phyloP scores from a whole-genome alignment of 345 rosid species.

The Lenwebbia sp. region DNA sequence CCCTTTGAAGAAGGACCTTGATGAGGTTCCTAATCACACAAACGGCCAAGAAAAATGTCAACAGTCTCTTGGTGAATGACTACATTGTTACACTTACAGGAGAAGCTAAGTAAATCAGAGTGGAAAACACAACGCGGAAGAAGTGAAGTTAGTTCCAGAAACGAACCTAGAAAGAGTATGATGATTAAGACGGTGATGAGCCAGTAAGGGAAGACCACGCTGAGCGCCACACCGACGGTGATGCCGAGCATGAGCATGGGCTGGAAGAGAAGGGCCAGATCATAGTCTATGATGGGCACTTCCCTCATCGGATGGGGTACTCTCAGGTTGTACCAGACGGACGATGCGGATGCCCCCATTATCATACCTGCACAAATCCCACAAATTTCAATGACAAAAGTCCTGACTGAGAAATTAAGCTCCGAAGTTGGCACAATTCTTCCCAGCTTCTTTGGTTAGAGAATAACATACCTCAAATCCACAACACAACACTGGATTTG shows the following conservation, averaged over 20 bases:
- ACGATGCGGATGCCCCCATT: slow-evolving; percentile 91
- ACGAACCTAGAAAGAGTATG: slow-evolving; percentile 62
- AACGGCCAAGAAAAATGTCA: neutral
- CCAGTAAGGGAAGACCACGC: slow-evolving; percentile 97
- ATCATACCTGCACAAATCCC: slow-evolving; percentile 67
- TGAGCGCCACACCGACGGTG: slow-evolving; percentile 78
- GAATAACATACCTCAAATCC: neutral
- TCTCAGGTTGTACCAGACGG: slow-evolving; percentile 87
- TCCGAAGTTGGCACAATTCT: neutral
- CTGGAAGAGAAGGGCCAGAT: slow-evolving; percentile 84
- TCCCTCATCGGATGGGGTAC: slow-evolving; percentile 81
- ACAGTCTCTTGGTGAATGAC: neutral
- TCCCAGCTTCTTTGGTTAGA: neutral
- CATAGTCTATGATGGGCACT: slow-evolving; percentile 84
- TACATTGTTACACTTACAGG: neutral
- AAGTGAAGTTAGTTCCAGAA: neutral
- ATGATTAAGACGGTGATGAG: slow-evolving; percentile 88
- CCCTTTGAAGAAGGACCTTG: slow-evolving; percentile 72
- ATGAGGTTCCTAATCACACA: slow-evolving; percentile 48
- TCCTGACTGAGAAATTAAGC: neutral
- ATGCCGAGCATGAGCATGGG: slow-evolving; percentile 94
- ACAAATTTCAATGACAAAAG: neutral
- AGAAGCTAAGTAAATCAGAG: neutral
- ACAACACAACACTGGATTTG: neutral
- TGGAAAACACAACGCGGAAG: neutral